Evolutionary conservation across 2,329 filamentous ascomycete genomes (phyloP).

Genomic region (Verticillium klebahnii): DNA sequence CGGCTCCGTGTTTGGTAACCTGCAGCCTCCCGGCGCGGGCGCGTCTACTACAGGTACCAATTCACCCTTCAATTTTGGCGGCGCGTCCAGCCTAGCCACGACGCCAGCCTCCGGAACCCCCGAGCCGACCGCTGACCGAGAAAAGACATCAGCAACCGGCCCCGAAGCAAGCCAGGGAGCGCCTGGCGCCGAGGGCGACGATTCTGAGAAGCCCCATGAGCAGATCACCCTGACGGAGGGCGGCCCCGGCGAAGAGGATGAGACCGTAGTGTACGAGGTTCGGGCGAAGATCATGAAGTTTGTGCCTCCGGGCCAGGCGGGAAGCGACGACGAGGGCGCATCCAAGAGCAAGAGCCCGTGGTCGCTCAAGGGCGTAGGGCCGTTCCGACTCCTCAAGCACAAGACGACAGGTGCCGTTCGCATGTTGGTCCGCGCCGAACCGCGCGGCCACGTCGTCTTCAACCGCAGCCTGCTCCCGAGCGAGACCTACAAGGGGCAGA

Average conservation of each 20-base stretch:
- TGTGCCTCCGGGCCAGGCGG: conserved; percentile 37
- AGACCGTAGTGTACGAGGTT: conserved; percentile 65
- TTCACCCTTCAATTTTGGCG: conserved; percentile 52
- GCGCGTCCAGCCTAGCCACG: conserved; percentile 56
- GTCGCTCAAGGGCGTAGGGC: conserved; percentile 66
- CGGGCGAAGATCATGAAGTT: conserved; percentile 67
- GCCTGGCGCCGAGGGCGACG: conserved; percentile 28
- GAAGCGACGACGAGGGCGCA: conserved; percentile 34
- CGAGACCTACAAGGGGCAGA: conserved; percentile 57
- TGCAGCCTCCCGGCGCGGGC: conserved; percentile 37
- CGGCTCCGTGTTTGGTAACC: conserved; percentile 29
- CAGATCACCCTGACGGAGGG: conserved; percentile 66
- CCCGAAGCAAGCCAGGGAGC: conserved; percentile 14
- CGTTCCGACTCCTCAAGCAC: conserved; percentile 68
- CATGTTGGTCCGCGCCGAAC: conserved; percentile 69
- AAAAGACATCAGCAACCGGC: conserved; percentile 17
- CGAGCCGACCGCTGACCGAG: conserved; percentile 43
- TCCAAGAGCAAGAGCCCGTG: conserved; percentile 54
- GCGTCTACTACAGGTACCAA: conserved; percentile 42
- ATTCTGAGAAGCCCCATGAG: conserved; percentile 57
- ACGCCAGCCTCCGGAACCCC: conserved; percentile 56
- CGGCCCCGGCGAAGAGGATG: conserved; percentile 67
- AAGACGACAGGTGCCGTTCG: conserved; percentile 63
- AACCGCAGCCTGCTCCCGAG: conserved; percentile 62
- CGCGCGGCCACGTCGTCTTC: conserved; percentile 67